These are phyloP conservation scores for Blastobotrys chiropterorum DNA, from an alignment of 805 yeast genomes.

Conservation along the genomic window DNA sequence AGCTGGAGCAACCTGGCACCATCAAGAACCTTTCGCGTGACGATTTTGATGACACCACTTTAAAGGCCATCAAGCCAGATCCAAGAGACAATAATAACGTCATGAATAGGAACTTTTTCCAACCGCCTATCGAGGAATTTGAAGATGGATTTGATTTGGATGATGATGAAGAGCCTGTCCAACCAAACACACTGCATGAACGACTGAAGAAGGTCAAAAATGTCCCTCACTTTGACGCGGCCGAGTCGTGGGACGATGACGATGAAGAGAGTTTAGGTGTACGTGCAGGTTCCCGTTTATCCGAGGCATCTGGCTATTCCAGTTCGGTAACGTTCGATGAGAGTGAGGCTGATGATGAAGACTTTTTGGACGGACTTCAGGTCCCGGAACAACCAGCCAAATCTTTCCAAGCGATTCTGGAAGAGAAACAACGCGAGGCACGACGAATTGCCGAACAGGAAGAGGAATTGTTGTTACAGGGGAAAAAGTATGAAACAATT, in stretches of 20 bases:
- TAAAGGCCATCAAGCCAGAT: not conserved
- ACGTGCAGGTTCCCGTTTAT: conserved; percentile 12
- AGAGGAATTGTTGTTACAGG: conserved; percentile 9
- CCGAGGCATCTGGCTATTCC: conserved; percentile 8
- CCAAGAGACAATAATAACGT: not conserved
- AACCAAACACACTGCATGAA: conserved; percentile 1
- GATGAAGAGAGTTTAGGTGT: conserved; percentile 13
- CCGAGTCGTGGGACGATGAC: conserved; percentile 11
- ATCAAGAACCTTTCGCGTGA: not conserved
- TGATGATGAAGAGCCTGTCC: not conserved
- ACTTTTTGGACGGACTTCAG: conserved; percentile 14
- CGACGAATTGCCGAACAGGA: conserved; percentile 14
- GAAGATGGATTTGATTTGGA: conserved; percentile 16
- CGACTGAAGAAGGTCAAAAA: not conserved
- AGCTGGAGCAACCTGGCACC: not conserved
- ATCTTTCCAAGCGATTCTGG: conserved; percentile 10
- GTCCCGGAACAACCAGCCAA: conserved; percentile 7
- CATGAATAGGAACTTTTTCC: not conserved
- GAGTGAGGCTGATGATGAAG: conserved; percentile 14
- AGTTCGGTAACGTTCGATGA: conserved; percentile 8
- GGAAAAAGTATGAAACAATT: conserved; percentile 12
- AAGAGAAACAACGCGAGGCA: conserved; percentile 9
- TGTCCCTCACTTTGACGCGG: not conserved
- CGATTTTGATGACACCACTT: conserved; percentile 1
- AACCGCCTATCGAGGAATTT: conserved; percentile 11